Base-by-base conservation (phyloP, 441 rosid genomes). In the Flueggea neowawraea region DNA sequence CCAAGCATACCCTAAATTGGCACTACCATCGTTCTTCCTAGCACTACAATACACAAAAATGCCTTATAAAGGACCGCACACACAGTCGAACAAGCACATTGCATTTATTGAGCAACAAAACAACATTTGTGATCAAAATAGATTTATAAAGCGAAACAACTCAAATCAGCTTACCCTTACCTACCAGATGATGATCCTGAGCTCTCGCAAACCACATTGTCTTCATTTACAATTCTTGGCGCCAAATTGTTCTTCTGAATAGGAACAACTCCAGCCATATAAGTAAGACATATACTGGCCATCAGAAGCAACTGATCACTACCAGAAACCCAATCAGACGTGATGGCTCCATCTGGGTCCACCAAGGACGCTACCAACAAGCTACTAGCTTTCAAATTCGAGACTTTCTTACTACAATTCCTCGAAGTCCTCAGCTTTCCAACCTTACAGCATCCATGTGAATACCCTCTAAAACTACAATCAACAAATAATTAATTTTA, bases 181-280 rank as follows among this genome's bases (percentile, higher is more conserved):
- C 96, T 83, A 89, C 97, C 96, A 89, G 89, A 76, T 69, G 89
- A 74, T 67, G 74, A 36, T 36, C 41, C 67, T 60, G 84, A 62
- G 74, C 75, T 66, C 63, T 72, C 80, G 68, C 62, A 62, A 57
- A 65, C 69, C 52, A 65, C 59, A 49, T 58, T 68, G n/a, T 77
- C 78, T 39, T 61, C 73, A 16, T 70, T 52, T 2, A 66, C 61
- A 36, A 61, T 71, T 55, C 74, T 75, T 68, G 28, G 57, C 64
- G 77, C 61, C 66, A 63, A 71, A 69, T 56, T 54, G 12, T 85
- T 70, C 54, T 71, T 80, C 68, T 63, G 75, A 68, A 71, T 16
- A 54, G 97, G 93, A 69, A 91, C 69, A 56, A 87, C 95, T 69
- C 98, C 96, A 64, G 95, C 96, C 81, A 84, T 57, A 66, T 86